Evolutionary conservation across 257 asterid species (phyloP).

Genomic region (Verbascum thapsus): DNA sequence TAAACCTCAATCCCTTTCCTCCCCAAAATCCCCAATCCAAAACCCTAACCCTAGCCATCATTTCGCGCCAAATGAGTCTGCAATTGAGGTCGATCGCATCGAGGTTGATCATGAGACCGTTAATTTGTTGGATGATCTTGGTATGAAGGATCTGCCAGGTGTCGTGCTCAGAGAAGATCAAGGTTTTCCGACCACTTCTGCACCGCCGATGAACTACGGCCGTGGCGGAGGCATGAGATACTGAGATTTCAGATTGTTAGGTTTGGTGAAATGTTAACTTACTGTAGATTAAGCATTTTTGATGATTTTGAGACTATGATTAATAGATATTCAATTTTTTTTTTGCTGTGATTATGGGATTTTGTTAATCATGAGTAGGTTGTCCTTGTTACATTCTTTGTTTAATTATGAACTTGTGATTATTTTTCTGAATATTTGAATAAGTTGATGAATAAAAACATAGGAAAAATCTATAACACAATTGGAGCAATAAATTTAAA

Average conservation of each 20-base stretch:
- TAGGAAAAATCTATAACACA: no score
- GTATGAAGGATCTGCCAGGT: conserved; percentile 71
- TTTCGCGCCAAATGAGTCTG: conserved; percentile 65
- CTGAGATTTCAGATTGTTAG: conserved; percentile 9
- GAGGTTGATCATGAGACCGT: conserved; percentile 77
- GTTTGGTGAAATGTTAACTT: no score
- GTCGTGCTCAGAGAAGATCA: conserved; percentile 44
- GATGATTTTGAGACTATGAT: neutral
- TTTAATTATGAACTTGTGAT: no score
- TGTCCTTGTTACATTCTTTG: no score
- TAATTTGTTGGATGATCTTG: conserved; percentile 53
- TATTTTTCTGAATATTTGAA: no score
- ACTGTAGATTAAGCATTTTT: no score
- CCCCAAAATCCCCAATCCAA: no score
- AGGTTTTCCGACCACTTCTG: conserved; percentile 21
- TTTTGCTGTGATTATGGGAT: neutral
- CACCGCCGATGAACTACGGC: conserved; percentile 38
- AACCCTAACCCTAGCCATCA: no score
- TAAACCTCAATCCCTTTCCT: no score
- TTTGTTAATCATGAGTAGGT: neutral
- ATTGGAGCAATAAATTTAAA: no score
- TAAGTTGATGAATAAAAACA: no score
- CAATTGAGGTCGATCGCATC: conserved; percentile 51
- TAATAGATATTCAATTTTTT: neutral
- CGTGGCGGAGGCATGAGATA: conserved; percentile 44